These are phyloP conservation scores for Mycocentrospora acerina DNA, from an alignment of 2,329 filamentous ascomycete genomes.

Conservation along the genomic window DNA sequence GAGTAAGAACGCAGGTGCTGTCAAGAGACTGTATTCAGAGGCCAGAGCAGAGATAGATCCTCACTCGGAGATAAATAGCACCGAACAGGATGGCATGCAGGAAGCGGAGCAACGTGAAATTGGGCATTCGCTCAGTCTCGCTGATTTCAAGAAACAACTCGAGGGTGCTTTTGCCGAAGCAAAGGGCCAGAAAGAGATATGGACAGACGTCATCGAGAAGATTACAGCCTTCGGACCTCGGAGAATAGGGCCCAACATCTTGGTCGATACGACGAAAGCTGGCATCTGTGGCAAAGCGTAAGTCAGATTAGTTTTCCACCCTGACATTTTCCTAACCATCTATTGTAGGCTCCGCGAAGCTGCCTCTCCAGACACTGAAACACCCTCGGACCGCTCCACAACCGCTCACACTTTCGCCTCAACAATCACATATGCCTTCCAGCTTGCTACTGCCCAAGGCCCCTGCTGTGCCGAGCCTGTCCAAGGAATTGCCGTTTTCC, in stretches of 20 bases:
- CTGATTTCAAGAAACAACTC: slow-evolving; percentile 77
- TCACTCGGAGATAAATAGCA: slow-evolving; percentile 49
- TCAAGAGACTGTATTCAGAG: slow-evolving; percentile 78
- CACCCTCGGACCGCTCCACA: slow-evolving; percentile 37
- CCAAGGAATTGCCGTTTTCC: slow-evolving; percentile 86
- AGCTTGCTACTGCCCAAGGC: slow-evolving; percentile 84
- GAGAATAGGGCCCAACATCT: slow-evolving; percentile 80
- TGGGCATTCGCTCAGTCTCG: slow-evolving; percentile 64
- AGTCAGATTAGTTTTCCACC: slow-evolving; percentile 26
- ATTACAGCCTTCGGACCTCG: slow-evolving; percentile 90
- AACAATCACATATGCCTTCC: slow-evolving; percentile 92
- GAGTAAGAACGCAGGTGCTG: slow-evolving; percentile 72
- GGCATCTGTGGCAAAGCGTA: slow-evolving; percentile 74
- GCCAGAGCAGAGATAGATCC: slow-evolving; percentile 54
- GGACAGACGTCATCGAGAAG: slow-evolving; percentile 74
- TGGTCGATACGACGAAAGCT: slow-evolving; percentile 78
- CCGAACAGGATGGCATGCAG: slow-evolving; percentile 51
- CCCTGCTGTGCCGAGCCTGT: slow-evolving; percentile 91
- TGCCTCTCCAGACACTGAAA: slow-evolving; percentile 40
- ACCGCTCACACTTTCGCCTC: slow-evolving; percentile 74
- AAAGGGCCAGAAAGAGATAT: slow-evolving; percentile 73
- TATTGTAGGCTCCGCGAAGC: slow-evolving; percentile 28
- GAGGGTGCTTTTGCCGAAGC: slow-evolving; percentile 67
- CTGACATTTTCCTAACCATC: slow-evolving; percentile 8
- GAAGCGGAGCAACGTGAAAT: slow-evolving; percentile 57